These are phyloP conservation scores for Penicillium expansum DNA, from an alignment of 2,329 filamentous ascomycete species.

Conservation along the genomic window DNA sequence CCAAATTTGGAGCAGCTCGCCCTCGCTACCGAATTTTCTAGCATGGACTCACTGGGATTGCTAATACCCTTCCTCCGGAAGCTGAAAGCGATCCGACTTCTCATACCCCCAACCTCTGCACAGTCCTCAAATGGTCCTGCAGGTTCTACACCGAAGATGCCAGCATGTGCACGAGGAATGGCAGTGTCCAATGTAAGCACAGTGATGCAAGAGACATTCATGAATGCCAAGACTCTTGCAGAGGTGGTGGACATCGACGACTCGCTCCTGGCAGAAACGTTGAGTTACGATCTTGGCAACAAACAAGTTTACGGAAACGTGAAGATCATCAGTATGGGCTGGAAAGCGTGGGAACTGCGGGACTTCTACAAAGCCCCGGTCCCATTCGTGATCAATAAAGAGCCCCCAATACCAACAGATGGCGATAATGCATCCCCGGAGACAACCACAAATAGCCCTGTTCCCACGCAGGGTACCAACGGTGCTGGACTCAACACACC, in stretches of 20 bases:
- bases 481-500: background rate
- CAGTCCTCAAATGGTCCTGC: conserved; percentile 7
- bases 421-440: conserved; percentile 8
- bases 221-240: conserved; percentile 26
- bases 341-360: conserved; percentile 40
- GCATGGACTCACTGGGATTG: conserved; percentile 40
- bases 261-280: conserved; percentile 29
- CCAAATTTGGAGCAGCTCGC: conserved; percentile 60
- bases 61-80: conserved; percentile 44
- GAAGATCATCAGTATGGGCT: conserved; percentile 39
- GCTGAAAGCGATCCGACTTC: conserved; percentile 40
- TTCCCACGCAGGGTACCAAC: background rate
- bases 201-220: conserved; percentile 8
- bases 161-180: background rate
- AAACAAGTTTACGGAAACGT: conserved; percentile 32
- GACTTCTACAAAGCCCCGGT: conserved; percentile 37
- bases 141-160: background rate
- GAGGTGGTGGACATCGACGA: conserved; percentile 42
- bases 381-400: conserved; percentile 4
- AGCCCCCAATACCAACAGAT: conserved; percentile 14
- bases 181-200: background rate
- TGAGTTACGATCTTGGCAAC: conserved; percentile 34
- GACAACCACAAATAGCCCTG: background rate
- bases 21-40: conserved; percentile 46
- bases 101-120: conserved; percentile 34